Conservation (phyloP, 768 basidiomycete species). For the Suillus americanus region DNA sequence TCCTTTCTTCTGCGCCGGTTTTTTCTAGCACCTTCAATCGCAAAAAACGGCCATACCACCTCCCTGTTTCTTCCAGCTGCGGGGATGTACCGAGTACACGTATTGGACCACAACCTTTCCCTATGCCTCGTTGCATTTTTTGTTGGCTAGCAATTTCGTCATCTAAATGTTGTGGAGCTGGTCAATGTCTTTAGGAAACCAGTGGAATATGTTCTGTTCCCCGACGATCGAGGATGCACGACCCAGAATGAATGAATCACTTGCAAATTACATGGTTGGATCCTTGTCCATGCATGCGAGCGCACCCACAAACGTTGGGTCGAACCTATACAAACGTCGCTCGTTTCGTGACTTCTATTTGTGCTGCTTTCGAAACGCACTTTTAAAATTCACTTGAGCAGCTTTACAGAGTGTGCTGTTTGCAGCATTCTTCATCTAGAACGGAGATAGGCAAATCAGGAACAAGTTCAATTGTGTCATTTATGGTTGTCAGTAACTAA, state of each 20-base stretch:
- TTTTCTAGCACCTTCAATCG: background rate
- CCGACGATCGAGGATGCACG: conserved; percentile 3
- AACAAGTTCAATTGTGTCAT: too few relatives aligned
- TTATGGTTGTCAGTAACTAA: too few relatives aligned
- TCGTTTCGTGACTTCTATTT: too few relatives aligned
- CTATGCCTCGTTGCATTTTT: conserved; percentile 35
- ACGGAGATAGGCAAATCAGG: too few relatives aligned
- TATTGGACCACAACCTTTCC: conserved; percentile 34
- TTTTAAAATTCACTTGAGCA: too few relatives aligned
- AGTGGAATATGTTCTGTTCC: conserved; percentile 33
- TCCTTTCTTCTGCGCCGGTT: background rate
- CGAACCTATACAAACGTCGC: too few relatives aligned
- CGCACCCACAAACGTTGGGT: too few relatives aligned
- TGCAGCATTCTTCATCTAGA: too few relatives aligned
- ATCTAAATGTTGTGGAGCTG: conserved; percentile 32
- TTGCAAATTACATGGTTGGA: conserved; percentile 45
- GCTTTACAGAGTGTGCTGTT: too few relatives aligned
- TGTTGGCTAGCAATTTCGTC: conserved; percentile 34
- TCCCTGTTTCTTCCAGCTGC: conserved; percentile 36
- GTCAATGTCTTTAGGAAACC: conserved; percentile 29
- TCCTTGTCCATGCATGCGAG: conserved; percentile 38
- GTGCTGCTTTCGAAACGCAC: too few relatives aligned
- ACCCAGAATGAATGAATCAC: conserved; percentile 11
- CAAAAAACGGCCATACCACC: conserved; percentile 30
- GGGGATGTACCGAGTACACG: conserved; percentile 31